Percentiles rank a stretch among this genome's conserved stretches.
Evolutionary conservation across 2,329 filamentous ascomycete species (phyloP).

Genomic region (Lecanicillium sp.): DNA sequence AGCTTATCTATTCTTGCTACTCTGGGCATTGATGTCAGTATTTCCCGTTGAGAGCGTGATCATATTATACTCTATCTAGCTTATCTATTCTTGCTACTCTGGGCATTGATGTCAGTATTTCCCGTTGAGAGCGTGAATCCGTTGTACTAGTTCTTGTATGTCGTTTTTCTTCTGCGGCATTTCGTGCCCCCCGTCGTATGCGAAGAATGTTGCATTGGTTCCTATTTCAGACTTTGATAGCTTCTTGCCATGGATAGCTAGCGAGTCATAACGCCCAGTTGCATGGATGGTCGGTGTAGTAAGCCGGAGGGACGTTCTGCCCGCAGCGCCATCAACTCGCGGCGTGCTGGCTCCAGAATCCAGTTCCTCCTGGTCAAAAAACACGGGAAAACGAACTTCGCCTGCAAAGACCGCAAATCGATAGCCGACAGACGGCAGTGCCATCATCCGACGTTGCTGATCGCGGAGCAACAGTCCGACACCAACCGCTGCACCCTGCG

Average conservation of each 20-base stretch:
- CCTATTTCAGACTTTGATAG: neutral
- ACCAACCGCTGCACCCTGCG: constrained; percentile 4
- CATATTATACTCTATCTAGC: too few relatives aligned
- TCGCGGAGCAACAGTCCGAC: constrained; percentile 5
- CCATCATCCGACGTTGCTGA: constrained; percentile 6
- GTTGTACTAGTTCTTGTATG: neutral
- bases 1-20: too few relatives aligned
- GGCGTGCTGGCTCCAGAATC: constrained; percentile 4
- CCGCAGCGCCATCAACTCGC: neutral
- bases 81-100: too few relatives aligned
- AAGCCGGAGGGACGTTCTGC: neutral
- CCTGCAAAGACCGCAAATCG: constrained; percentile 2
- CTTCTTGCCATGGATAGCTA: neutral
- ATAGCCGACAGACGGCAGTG: neutral
- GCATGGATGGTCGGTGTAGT: neutral
- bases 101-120: neutral
- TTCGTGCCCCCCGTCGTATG: constrained; percentile 1
- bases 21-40: too few relatives aligned
- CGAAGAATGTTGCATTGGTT: neutral
- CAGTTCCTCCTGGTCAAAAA: neutral
- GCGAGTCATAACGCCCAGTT: neutral
- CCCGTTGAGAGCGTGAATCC: neutral
- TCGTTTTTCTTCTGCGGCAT: neutral
- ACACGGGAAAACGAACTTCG: neutral
- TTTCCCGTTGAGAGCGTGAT: neutral